Evolutionary conservation across 371 early-diverging fungal species (phyloP).

Genomic region (Rhizopus microsporus): DNA sequence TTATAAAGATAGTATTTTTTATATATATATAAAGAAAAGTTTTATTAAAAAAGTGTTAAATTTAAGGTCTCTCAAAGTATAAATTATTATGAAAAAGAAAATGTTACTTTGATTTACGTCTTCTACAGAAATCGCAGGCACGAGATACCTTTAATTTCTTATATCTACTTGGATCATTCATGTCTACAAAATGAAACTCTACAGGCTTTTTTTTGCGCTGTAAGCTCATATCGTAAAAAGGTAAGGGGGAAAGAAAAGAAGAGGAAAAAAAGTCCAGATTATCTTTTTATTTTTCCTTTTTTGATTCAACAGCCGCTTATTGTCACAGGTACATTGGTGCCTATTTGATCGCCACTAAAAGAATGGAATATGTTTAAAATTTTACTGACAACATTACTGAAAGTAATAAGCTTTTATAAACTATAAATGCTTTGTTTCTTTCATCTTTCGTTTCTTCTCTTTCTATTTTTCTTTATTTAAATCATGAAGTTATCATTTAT

Average conservation of each 20-base stretch:
- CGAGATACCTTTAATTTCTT: slow-evolving; percentile 44
- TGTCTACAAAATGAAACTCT: slow-evolving; percentile 47
- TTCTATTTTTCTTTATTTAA: neutral
- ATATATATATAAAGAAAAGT: slow-evolving; percentile 3
- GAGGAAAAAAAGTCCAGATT: neutral
- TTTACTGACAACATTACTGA: slow-evolving; percentile 20
- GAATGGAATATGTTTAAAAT: slow-evolving; percentile 18
- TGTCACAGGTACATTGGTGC: no score
- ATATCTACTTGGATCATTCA: slow-evolving; percentile 44
- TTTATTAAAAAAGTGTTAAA: neutral
- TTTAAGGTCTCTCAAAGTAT: slow-evolving; percentile 7
- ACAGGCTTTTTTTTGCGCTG: slow-evolving; percentile 27
- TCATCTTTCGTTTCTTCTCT: neutral
- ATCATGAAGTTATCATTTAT: slow-evolving; percentile 22
- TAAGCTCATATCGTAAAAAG: slow-evolving; percentile 19
- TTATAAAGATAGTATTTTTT: neutral
- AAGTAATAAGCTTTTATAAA: slow-evolving; percentile 7
- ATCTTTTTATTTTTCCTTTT: neutral
- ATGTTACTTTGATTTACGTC: slow-evolving; percentile 49
- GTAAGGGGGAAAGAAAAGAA: slow-evolving; percentile 8
- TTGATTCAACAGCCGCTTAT: slow-evolving; percentile 7
- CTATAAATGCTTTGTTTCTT: neutral
- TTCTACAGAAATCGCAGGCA: slow-evolving; percentile 47
- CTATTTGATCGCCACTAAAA: neutral
- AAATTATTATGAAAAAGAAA: neutral